These are phyloP conservation scores for Actinidia arguta DNA, from an alignment of 179 eudicot genomes.

Conservation along the genomic window DNA sequence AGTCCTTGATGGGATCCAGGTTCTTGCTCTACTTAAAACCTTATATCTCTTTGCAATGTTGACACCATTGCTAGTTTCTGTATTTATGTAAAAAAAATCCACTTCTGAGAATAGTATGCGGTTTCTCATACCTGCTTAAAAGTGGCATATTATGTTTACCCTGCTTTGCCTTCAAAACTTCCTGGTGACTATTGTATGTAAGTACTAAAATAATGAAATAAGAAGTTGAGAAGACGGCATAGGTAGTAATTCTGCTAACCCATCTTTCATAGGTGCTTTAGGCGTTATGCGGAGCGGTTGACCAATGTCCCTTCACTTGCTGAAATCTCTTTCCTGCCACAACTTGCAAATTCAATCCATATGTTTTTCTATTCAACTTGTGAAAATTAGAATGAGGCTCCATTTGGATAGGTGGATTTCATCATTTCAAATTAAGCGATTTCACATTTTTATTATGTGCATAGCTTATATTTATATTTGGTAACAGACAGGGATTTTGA, in stretches of 20 bases:
- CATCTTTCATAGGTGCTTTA: neutral
- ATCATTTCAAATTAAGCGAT: no score
- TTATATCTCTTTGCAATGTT: neutral
- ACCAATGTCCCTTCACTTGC: neutral
- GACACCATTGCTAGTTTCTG: neutral
- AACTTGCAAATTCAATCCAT: no score
- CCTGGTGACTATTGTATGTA: neutral
- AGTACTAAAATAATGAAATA: neutral
- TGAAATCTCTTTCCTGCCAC: no score
- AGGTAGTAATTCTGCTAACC: neutral
- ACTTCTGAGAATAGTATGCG: neutral
- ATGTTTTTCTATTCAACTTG: no score
- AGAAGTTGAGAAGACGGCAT: neutral
- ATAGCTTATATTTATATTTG: no score
- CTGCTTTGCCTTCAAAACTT: neutral
- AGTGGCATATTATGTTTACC: neutral
- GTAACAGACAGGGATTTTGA: no score
- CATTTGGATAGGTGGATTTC: no score
- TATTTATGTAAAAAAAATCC: neutral
- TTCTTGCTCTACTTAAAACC: constrained; percentile 26
- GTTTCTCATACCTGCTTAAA: constrained; percentile 2
- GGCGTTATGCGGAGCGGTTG: neutral
- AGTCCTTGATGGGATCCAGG: constrained; percentile 98
- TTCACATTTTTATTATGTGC: no score
- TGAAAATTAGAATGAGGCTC: no score